Base-by-base conservation (phyloP, 2,329 filamentous ascomycete genomes). In the Fusarium anthophilum region DNA sequence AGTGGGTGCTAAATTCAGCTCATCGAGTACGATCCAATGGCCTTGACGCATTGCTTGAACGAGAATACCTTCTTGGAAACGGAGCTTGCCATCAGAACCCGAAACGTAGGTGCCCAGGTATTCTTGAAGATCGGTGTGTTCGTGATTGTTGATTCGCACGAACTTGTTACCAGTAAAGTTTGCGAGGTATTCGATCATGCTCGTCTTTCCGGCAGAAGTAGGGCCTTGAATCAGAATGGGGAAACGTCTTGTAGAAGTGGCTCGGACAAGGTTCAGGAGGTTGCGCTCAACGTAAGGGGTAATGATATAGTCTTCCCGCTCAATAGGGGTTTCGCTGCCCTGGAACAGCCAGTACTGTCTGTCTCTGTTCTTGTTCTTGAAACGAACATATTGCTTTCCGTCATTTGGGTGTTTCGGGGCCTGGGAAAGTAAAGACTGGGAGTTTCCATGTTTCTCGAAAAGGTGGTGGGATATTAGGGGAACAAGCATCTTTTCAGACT, bases 171-270 rank as follows among this genome's bases (percentile, higher is more conserved):
- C 96, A 37, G 95, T 98, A 63, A 94, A 93, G 79, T 97, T 96
- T n/a, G 97, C 96, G 43, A 99, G 88, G 80, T 98, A 98, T 82
- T 98, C 96, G 47, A 99, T 97, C 96, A 99, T 99, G 82, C 96
- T 98, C 1, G 96, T 99, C 83, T 99, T 99, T 73, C 96, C 96
- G 18, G 96, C 94, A 10, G 97, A 99, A 0, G 96, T 99, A 18
- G 97, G 96, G 8, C 96, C 96, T 82, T 99, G 96, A 26, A 99
- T 93, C 15, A 99, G 87, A 55, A 99, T 94, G 2, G 96, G 97
- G 81, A 98, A 99, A 55, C 93, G 91, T 41, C 95, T 87, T 9
- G 96, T 99, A 2, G 96, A 98, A 22, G 95, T 95, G 7, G 96
- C 97, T 79, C 97, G 90, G 17, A 98, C 96, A 35, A 99, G 85